phyloP scores from a whole-genome alignment of 306 rosid genomes.

The Calophaca sinica region DNA sequence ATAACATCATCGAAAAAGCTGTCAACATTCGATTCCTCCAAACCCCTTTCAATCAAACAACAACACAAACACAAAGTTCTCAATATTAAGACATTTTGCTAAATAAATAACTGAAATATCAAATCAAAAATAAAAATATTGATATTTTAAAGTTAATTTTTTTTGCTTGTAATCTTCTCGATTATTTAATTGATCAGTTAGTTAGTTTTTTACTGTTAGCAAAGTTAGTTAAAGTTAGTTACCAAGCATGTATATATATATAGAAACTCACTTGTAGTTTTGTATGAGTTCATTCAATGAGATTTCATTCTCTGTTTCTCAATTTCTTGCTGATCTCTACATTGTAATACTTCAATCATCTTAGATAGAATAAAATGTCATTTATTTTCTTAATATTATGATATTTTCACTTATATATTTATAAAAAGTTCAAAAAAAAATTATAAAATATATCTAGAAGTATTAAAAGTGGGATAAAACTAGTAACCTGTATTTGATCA shows the following conservation, averaged over 20 bases:
- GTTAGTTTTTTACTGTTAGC: not conserved
- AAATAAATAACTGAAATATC: conserved; percentile 10
- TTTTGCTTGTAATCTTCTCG: not conserved
- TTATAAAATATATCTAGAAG: no score
- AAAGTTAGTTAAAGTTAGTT: conserved; percentile 12
- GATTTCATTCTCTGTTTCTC: no score
- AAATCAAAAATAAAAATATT: not conserved
- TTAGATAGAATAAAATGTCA: not conserved
- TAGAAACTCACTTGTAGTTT: not conserved
- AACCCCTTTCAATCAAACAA: conserved; percentile 58
- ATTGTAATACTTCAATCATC: no score
- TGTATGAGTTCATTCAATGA: not conserved
- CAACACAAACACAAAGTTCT: not conserved
- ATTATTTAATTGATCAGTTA: not conserved
- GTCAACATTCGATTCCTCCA: conserved; percentile 77
- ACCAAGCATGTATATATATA: not conserved
- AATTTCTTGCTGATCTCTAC: not conserved
- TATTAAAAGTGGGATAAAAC: no score
- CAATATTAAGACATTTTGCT: not conserved
- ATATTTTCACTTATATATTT: no score
- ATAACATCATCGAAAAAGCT: conserved; percentile 83
- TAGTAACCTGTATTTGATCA: conserved; percentile 72
- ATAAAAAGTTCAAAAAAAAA: no score
- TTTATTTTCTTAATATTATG: not conserved
- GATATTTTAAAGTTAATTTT: not conserved